Evolutionary conservation across 179 eudicot species (phyloP), one percentile per base, ranked within the genome.

Genomic region (Patellifolia procumbens): DNA sequence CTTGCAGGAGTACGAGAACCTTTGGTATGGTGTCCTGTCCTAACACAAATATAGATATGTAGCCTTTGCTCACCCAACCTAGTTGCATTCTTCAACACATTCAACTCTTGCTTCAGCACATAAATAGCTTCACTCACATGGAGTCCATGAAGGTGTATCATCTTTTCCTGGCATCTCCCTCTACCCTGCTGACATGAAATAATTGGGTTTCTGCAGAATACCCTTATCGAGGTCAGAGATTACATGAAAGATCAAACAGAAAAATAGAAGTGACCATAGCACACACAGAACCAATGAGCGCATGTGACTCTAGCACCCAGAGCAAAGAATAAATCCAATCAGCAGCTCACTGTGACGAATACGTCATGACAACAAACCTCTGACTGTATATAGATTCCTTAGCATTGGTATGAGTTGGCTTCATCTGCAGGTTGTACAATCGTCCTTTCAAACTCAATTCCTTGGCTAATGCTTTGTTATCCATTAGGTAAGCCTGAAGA

Each of bases 11-110:
- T 89, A 78, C 97, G 97, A 20, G 93, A 64, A 49, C 99, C 99
- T 82, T 89, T 85, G 20, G 98, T 91, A 76, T 93, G 99, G 86
- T 94, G 97, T 60, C 97, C 98, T 24, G 97, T 91, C 75, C 99
- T 98, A 15, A 95, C 99, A 46, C 97, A 89, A 42, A 95, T 89
- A 79, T 83, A 93, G 35, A 90, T 93, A 81, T 83, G 85, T 42
- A 88, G 62, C 43, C 89, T 83, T 76, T 89, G 96, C 42, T 85
- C 93, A 3, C 84, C 76, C 59, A 92, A 87, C 83, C 97, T 89
- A 48, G 97, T 97, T 34, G 90, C 86, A 63, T 80, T 88, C 82
- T 91, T 89, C 80, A 91, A 74, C 58, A 75, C 70, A 5, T 86
- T 74, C 63, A 95, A 87, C 81, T 95, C 99, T 4, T 90, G 88